These are phyloP conservation scores for Fagus crenata DNA, from an alignment of 306 rosid genomes.

Conservation along the genomic window DNA sequence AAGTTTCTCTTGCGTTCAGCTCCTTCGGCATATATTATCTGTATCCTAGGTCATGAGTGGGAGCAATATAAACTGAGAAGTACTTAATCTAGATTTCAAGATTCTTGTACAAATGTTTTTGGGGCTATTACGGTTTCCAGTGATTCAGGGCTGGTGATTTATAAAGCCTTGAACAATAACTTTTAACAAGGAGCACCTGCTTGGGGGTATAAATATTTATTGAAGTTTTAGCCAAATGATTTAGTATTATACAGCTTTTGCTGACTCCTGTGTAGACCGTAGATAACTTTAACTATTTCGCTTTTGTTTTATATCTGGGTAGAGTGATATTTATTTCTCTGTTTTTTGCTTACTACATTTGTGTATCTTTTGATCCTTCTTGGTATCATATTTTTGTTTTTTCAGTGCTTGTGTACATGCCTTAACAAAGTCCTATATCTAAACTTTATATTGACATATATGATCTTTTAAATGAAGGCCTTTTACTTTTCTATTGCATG, in stretches of 20 bases:
- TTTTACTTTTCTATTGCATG: neutral
- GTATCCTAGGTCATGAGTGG: conserved; percentile 4
- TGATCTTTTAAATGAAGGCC: neutral
- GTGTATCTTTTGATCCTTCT: neutral
- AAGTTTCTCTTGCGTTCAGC: neutral
- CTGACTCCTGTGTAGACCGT: neutral
- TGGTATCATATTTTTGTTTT: neutral
- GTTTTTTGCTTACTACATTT: too few species aligned
- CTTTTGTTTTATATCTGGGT: neutral
- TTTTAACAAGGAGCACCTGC: neutral
- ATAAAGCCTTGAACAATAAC: neutral
- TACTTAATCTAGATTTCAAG: conserved; percentile 12
- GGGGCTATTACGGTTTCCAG: neutral
- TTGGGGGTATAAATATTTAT: neutral
- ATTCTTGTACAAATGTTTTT: neutral
- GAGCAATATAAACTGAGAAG: conserved; percentile 8
- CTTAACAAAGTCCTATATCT: neutral
- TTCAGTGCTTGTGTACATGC: neutral
- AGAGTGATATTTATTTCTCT: neutral
- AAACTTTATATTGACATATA: neutral
- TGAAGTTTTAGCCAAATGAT: neutral
- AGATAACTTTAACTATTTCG: neutral
- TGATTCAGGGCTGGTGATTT: conserved; percentile 13
- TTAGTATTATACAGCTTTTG: neutral
- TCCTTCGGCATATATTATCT: conserved; percentile 12